Evolutionary conservation across 139 green algal genomes (phyloP).

Genomic region (Dunaliella primolecta): DNA sequence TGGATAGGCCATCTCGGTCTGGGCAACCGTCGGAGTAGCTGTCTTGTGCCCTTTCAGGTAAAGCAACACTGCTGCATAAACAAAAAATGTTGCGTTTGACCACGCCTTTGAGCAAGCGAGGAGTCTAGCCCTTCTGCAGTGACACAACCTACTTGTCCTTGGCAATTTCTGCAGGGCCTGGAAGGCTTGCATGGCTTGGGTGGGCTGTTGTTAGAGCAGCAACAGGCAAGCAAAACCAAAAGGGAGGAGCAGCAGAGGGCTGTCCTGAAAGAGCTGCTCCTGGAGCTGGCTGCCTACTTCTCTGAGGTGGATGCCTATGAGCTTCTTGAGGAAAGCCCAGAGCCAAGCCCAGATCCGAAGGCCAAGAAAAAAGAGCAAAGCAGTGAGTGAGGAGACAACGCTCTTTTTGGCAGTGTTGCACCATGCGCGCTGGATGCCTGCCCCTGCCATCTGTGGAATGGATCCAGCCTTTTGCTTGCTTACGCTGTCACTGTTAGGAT

Average conservation of each 20-base stretch:
- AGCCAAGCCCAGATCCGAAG: neutral
- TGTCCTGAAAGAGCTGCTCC: neutral
- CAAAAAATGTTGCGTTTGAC: no score
- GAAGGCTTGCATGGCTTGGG: neutral
- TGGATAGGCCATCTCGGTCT: neutral
- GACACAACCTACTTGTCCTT: no score
- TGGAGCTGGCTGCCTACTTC: conserved; percentile 7
- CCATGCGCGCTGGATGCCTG: no score
- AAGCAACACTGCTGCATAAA: no score
- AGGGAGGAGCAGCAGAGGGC: neutral
- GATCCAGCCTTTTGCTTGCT: no score
- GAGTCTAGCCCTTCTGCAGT: no score
- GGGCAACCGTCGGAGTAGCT: neutral
- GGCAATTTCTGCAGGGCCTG: neutral
- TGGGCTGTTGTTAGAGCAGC: neutral
- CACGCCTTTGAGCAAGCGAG: no score
- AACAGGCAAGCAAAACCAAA: neutral
- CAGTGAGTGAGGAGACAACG: no score
- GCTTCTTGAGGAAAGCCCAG: conserved; percentile 13
- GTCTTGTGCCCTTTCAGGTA: neutral
- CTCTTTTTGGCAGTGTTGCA: no score
- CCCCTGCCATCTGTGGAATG: no score
- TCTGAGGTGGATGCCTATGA: conserved; percentile 18
- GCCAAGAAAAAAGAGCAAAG: conserved; percentile 6
- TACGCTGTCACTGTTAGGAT: no score